Percentiles rank a stretch among this genome's conserved stretches.
Conservation (phyloP, 164 flowering plant genomes). For the Berberis thunbergii region DNA sequence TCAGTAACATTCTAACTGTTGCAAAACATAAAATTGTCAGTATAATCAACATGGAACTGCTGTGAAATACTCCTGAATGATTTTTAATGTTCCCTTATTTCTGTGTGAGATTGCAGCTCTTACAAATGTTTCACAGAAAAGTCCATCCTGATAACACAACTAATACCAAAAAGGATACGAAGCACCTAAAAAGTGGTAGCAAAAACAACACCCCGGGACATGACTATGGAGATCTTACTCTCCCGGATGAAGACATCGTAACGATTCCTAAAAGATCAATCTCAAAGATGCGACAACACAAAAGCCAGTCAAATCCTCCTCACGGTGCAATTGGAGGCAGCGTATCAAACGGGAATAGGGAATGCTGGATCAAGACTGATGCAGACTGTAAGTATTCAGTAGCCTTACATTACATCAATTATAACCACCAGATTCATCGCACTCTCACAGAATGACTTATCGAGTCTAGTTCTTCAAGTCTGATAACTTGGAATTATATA, state of each 20-base stretch:
- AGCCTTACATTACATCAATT: neutral
- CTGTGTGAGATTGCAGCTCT: constrained; percentile 38
- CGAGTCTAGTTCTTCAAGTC: too few species aligned
- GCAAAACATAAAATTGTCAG: too few species aligned
- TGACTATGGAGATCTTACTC: constrained; percentile 20
- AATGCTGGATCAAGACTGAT: constrained; percentile 88
- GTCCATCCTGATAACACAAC: constrained; percentile 70
- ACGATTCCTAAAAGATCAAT: constrained; percentile 24
- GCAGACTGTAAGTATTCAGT: constrained; percentile 71
- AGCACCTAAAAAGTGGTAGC: constrained; percentile 21
- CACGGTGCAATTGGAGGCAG: constrained; percentile 16
- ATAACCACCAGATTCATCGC: too few species aligned
- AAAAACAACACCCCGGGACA: constrained; percentile 21
- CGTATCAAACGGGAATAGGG: constrained; percentile 52
- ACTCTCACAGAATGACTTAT: too few species aligned
- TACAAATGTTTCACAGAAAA: constrained; percentile 74
- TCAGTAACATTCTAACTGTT: too few species aligned
- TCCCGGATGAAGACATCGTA: constrained; percentile 32
- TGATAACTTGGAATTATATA: too few species aligned
- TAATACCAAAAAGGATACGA: constrained; percentile 19
- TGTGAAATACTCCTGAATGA: neutral
- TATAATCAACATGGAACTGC: too few species aligned
- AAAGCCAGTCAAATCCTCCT: constrained; percentile 30
- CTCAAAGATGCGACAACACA: constrained; percentile 30
- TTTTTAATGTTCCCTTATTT: neutral